These are phyloP conservation scores for Arthrobotrys entomopaga DNA, from an alignment of 2,329 filamentous ascomycete species.

Conservation along the genomic window DNA sequence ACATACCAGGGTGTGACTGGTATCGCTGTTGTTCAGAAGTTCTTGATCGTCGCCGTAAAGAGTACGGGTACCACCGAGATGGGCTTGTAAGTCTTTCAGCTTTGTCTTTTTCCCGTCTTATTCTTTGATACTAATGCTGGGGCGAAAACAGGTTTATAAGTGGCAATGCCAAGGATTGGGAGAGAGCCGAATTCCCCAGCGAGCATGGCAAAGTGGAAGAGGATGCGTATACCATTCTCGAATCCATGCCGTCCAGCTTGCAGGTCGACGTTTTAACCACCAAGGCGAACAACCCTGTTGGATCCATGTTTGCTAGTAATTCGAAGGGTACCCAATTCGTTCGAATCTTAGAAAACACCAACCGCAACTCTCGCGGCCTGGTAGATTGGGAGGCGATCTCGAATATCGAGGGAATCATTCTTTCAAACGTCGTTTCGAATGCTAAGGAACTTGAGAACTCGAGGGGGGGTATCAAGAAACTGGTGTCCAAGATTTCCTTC, in stretches of 20 bases:
- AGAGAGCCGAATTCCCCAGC: conserved; percentile 86
- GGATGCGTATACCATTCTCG: conserved; percentile 87
- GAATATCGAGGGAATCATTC: conserved; percentile 88
- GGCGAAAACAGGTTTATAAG: conserved; percentile 67
- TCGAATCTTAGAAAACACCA: conserved; percentile 89
- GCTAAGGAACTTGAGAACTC: conserved; percentile 74
- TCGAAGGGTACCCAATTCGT: conserved; percentile 97
- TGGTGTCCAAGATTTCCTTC: conserved; percentile 87
- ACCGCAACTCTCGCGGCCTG: conserved; percentile 77
- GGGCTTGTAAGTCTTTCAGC: conserved; percentile 74
- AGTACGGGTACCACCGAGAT: conserved; percentile 86
- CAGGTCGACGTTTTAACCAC: conserved; percentile 90
- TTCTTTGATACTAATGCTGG: conserved; percentile 29
- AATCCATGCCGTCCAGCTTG: conserved; percentile 97
- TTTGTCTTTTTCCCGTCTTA: not conserved
- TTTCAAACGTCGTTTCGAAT: conserved; percentile 91
- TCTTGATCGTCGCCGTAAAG: conserved; percentile 82
- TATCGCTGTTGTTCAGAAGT: conserved; percentile 85
- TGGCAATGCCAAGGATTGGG: conserved; percentile 84
- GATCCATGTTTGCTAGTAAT: conserved; percentile 92
- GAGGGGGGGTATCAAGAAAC: conserved; percentile 67
- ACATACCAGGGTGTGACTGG: conserved; percentile 82
- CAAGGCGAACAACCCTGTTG: conserved; percentile 75
- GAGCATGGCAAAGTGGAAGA: conserved; percentile 83
- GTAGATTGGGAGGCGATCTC: conserved; percentile 97